These are phyloP conservation scores for Mycena sp. DNA, from an alignment of 1,284 basidiomycete species.

Conservation along the genomic window DNA sequence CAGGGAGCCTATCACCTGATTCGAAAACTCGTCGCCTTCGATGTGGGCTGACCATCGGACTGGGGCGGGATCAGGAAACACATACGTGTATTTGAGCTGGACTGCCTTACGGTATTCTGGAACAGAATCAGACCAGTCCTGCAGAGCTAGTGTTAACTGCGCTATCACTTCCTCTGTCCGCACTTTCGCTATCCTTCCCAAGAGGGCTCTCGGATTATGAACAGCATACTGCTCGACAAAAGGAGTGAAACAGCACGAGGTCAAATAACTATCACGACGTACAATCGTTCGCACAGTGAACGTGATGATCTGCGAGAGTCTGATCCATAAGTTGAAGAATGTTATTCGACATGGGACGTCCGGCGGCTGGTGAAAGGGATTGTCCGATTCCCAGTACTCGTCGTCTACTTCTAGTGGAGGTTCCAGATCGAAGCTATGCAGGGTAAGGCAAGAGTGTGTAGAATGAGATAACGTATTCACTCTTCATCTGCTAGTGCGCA, in stretches of 20 bases:
- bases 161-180: conserved; percentile 65
- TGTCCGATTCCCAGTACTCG: conserved; percentile 78
- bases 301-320: conserved; percentile 76
- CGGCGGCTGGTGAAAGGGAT: conserved; percentile 72
- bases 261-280: conserved; percentile 36
- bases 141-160: conserved; percentile 75
- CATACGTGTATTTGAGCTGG: neutral
- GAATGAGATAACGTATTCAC: conserved; percentile 51
- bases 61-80: conserved; percentile 37
- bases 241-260: conserved; percentile 8
- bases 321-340: conserved; percentile 74
- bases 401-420: conserved; percentile 87
- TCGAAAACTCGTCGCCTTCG: conserved; percentile 62
- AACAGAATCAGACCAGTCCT: conserved; percentile 76
- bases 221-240: conserved; percentile 70
- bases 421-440: conserved; percentile 76
- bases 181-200: conserved; percentile 43
- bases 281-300: conserved; percentile 79
- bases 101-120: conserved; percentile 69
- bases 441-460: conserved; percentile 17
- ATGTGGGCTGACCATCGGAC: conserved; percentile 76
- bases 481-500: conserved; percentile 82
- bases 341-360: conserved; percentile 68
- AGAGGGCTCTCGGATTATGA: conserved; percentile 66
- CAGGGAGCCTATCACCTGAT: conserved; percentile 43